Percentiles rank a stretch among this genome's conserved stretches.
Evolutionary conservation across 2,329 filamentous ascomycete genomes (phyloP).

Genomic region (Penicillium sp.): DNA sequence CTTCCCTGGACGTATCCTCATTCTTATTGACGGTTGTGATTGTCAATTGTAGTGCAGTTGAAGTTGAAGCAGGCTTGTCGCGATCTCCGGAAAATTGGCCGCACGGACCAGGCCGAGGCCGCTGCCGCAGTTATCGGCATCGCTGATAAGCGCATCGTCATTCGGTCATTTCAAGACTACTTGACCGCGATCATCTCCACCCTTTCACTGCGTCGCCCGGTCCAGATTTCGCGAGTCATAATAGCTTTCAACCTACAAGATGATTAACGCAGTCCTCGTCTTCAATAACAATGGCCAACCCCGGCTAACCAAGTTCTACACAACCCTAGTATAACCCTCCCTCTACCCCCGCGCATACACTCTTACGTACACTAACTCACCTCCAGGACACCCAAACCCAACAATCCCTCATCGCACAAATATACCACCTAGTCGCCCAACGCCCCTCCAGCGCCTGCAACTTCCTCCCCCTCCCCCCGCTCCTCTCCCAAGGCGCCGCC

Average conservation of each 20-base stretch:
- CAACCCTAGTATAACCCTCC: slow-evolving; percentile 73
- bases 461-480: slow-evolving; percentile 81
- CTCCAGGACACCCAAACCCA: slow-evolving; percentile 92
- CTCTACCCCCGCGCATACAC: background rate
- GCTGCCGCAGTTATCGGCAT: slow-evolving; percentile 19
- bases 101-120: slow-evolving; percentile 28
- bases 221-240: background rate
- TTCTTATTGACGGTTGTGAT: slow-evolving; percentile 6
- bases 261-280: slow-evolving; percentile 99
- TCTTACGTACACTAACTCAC: slow-evolving; percentile 12
- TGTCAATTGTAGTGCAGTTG: background rate
- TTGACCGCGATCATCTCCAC: slow-evolving; percentile 2
- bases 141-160: slow-evolving; percentile 20
- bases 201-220: background rate
- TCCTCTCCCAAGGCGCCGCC: slow-evolving; percentile 61
- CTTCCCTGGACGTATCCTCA: slow-evolving; percentile 17
- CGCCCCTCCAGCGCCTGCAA: slow-evolving; percentile 93
- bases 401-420: slow-evolving; percentile 94
- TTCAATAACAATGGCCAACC: slow-evolving; percentile 99
- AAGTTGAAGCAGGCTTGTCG: slow-evolving; percentile 13
- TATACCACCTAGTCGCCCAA: slow-evolving; percentile 93
- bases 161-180: background rate
- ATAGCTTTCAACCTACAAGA: slow-evolving; percentile 48
- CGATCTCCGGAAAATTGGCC: slow-evolving; percentile 30
- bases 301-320: slow-evolving; percentile 97